These are phyloP conservation scores for Tulasnella sp. DNA, from an alignment of 768 basidiomycete genomes.

Conservation along the genomic window DNA sequence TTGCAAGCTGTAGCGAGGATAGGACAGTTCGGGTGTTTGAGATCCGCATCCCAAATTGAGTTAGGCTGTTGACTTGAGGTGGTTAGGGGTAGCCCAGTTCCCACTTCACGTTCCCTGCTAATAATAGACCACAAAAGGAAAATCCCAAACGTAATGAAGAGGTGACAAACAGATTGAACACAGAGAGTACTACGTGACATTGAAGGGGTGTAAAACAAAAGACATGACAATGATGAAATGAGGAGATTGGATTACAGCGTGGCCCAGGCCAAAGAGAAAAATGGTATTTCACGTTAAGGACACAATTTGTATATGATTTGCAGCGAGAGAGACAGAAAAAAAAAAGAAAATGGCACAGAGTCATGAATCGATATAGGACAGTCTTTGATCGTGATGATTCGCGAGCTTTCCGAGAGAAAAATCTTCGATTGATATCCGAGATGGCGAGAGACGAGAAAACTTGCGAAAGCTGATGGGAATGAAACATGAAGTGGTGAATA, in stretches of 20 bases:
- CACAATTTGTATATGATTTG: conserved; percentile 37
- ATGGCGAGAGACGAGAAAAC: neutral
- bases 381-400: conserved; percentile 3
- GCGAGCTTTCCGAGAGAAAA: too few relatives aligned
- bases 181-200: neutral
- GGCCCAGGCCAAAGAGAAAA: conserved; percentile 19
- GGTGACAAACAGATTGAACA: neutral
- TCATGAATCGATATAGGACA: conserved; percentile 6
- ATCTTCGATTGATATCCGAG: conserved; percentile 4
- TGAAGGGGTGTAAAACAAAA: neutral
- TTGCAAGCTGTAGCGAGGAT: conserved; percentile 90
- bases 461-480: neutral
- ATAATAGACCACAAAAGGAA: too few relatives aligned
- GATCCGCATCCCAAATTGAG: too few relatives aligned
- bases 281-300: conserved; percentile 38
- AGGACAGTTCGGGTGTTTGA: conserved; percentile 70
- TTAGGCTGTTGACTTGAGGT: too few relatives aligned
- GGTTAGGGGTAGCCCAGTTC: too few relatives aligned
- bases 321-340: conserved; percentile 3
- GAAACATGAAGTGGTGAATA: neutral
- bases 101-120: too few relatives aligned
- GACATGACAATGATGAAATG: neutral
- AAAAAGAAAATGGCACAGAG: conserved; percentile 8
- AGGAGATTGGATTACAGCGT: neutral
- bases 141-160: neutral